These are phyloP conservation scores for Ophiosphaerella korrae DNA, from an alignment of 2,329 filamentous ascomycete genomes.

Conservation along the genomic window DNA sequence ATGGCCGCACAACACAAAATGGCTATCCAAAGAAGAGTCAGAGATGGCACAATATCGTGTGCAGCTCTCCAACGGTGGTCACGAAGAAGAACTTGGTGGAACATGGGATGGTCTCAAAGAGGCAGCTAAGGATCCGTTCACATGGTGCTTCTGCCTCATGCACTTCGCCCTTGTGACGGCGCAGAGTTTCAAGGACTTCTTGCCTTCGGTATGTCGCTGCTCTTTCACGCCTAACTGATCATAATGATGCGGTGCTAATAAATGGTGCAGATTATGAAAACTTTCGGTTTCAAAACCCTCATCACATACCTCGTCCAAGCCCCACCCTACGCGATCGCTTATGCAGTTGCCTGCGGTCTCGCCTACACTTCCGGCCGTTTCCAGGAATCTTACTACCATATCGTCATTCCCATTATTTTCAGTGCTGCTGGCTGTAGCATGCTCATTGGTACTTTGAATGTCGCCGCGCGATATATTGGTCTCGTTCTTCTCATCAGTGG, in stretches of 20 bases:
- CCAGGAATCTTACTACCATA: slow-evolving; percentile 38
- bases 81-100: slow-evolving; percentile 48
- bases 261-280: slow-evolving; percentile 22
- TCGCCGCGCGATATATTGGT: slow-evolving; percentile 37
- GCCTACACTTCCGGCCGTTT: slow-evolving; percentile 36
- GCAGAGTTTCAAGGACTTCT: slow-evolving; percentile 37
- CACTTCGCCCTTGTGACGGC: slow-evolving; percentile 43
- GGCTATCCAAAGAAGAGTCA: slow-evolving; percentile 15
- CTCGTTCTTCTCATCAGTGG: slow-evolving; percentile 41
- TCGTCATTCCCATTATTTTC: slow-evolving; percentile 28
- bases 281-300: slow-evolving; percentile 19
- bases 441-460: slow-evolving; percentile 37
- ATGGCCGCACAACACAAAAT: slow-evolving; percentile 13
- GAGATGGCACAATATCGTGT: slow-evolving; percentile 30
- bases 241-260: background rate
- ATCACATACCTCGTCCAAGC: slow-evolving; percentile 51
- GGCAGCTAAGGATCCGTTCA: slow-evolving; percentile 45
- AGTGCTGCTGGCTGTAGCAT: slow-evolving; percentile 29
- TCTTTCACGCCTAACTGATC: background rate
- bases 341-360: slow-evolving; percentile 26
- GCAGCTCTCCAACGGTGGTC: slow-evolving; percentile 27
- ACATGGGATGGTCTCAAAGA: slow-evolving; percentile 43
- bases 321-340: slow-evolving; percentile 46
- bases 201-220: slow-evolving; percentile 26
- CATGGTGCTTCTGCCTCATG: slow-evolving; percentile 47